These are phyloP conservation scores for Aphanomyces astaci DNA, from an alignment of 352 stramenopile species.

Conservation along the genomic window DNA sequence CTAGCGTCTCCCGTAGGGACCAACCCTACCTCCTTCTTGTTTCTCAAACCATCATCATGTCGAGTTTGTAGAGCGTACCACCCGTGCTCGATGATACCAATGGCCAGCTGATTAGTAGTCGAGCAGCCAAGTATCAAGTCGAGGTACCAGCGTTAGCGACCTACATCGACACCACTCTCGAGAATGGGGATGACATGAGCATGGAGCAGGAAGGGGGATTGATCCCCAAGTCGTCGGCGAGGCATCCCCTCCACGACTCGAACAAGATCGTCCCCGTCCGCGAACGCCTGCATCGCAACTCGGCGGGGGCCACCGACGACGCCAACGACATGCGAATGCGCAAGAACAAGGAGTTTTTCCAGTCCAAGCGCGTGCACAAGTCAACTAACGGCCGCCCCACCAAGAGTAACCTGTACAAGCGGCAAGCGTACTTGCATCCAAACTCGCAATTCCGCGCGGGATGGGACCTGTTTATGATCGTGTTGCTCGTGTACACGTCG, in stretches of 20 bases:
- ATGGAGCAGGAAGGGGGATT: not conserved
- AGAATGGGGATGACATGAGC: too few relatives aligned
- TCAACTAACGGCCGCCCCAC: not conserved
- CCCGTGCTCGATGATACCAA: too few relatives aligned
- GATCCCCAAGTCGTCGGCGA: not conserved
- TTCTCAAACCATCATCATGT: too few relatives aligned
- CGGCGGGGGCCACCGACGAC: slow-evolving; percentile 4
- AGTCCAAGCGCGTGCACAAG: not conserved
- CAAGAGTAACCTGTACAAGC: not conserved
- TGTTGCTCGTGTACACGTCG: slow-evolving; percentile 17
- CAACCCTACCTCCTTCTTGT: too few relatives aligned
- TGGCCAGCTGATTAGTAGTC: too few relatives aligned
- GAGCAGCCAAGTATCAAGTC: not conserved
- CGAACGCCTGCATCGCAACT: slow-evolving; percentile 2
- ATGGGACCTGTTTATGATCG: slow-evolving; percentile 22
- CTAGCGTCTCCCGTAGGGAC: too few relatives aligned
- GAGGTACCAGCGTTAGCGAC: not conserved
- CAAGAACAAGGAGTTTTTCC: slow-evolving; percentile 16
- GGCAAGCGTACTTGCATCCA: slow-evolving; percentile 13
- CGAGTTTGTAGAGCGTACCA: too few relatives aligned
- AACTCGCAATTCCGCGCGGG: slow-evolving; percentile 19
- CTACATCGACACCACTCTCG: too few relatives aligned
- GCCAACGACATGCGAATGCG: slow-evolving; percentile 16
- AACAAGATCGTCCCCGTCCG: slow-evolving; percentile 11
- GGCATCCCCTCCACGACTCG: not conserved